phyloP scores from a whole-genome alignment of 768 basidiomycete genomes.

The Neoboletus brunneissimus region DNA sequence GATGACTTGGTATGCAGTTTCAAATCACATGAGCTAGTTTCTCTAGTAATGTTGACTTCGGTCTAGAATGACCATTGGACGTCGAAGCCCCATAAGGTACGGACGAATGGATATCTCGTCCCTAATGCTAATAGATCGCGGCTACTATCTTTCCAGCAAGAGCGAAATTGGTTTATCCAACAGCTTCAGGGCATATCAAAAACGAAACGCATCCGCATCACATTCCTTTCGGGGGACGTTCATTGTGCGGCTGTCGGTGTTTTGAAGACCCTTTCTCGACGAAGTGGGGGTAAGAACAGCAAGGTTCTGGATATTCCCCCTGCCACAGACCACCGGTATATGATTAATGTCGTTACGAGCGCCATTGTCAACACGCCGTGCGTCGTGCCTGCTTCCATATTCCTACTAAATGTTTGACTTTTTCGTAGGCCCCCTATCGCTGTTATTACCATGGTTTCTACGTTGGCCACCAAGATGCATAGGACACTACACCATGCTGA shows the following conservation, averaged over 20 bases:
- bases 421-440: slow-evolving; percentile 54
- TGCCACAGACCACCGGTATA: slow-evolving; percentile 72
- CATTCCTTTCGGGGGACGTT: slow-evolving; percentile 90
- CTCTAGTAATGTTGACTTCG: slow-evolving; percentile 48
- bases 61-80: slow-evolving; percentile 91
- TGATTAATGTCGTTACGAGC: slow-evolving; percentile 86
- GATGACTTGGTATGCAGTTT: slow-evolving; percentile 72
- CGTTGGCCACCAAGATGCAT: slow-evolving; percentile 77
- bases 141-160: slow-evolving; percentile 51
- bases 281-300: slow-evolving; percentile 42
- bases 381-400: slow-evolving; percentile 27
- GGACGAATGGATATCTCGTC: neutral
- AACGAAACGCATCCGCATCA: slow-evolving; percentile 64
- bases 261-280: slow-evolving; percentile 58
- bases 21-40: slow-evolving; percentile 24
- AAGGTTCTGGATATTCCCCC: slow-evolving; percentile 40
- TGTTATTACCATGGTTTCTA: slow-evolving; percentile 78
- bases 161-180: slow-evolving; percentile 86
- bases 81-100: slow-evolving; percentile 71
- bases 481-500: slow-evolving; percentile 76
- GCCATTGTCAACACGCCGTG: slow-evolving; percentile 97
- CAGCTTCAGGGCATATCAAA: slow-evolving; percentile 73
- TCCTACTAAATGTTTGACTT: neutral
- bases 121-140: neutral
- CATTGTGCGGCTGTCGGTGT: slow-evolving; percentile 86